phyloP scores from a whole-genome alignment of 2,329 filamentous ascomycete species.

The Ophiostoma perfectum region DNA sequence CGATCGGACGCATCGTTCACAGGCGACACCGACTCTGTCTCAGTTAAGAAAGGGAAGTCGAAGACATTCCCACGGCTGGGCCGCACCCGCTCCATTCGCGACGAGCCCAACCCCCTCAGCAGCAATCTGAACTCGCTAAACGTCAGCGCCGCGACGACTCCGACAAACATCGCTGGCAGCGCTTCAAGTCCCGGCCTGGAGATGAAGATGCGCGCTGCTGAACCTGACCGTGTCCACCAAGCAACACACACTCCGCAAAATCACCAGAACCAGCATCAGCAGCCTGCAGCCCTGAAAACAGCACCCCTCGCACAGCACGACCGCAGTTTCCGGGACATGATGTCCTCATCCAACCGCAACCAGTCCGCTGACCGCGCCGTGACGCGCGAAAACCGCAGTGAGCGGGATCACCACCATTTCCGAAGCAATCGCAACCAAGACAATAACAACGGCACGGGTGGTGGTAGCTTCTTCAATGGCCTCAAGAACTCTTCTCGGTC shows the following conservation, averaged over 20 bases:
- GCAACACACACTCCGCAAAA: constrained; percentile 28
- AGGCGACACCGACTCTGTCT: constrained; percentile 18
- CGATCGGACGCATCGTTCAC: constrained; percentile 48
- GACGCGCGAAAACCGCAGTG: constrained; percentile 36
- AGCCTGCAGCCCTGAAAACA: constrained; percentile 47
- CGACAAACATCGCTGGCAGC: background rate
- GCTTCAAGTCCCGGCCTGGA: constrained; percentile 26
- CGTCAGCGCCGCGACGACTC: background rate
- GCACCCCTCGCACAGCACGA: constrained; percentile 60
- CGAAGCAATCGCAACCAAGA: constrained; percentile 11
- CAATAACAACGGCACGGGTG: constrained; percentile 44
- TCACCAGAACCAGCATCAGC: constrained; percentile 6
- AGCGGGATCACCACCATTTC: background rate
- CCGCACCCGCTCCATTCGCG: constrained; percentile 49
- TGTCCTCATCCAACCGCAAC: constrained; percentile 60
- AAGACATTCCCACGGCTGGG: constrained; percentile 51
- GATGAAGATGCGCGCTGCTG: constrained; percentile 23
- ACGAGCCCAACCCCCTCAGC: constrained; percentile 33
- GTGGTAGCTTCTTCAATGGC: constrained; percentile 65
- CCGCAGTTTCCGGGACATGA: constrained; percentile 62
- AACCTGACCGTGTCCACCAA: constrained; percentile 35
- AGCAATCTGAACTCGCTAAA: constrained; percentile 17
- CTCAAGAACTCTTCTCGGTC: constrained; percentile 67
- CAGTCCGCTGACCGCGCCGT: constrained; percentile 64
- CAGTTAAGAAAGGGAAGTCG: constrained; percentile 46